Base-by-base conservation (phyloP, 306 rosid species). In the Cucumis sativus region DNA sequence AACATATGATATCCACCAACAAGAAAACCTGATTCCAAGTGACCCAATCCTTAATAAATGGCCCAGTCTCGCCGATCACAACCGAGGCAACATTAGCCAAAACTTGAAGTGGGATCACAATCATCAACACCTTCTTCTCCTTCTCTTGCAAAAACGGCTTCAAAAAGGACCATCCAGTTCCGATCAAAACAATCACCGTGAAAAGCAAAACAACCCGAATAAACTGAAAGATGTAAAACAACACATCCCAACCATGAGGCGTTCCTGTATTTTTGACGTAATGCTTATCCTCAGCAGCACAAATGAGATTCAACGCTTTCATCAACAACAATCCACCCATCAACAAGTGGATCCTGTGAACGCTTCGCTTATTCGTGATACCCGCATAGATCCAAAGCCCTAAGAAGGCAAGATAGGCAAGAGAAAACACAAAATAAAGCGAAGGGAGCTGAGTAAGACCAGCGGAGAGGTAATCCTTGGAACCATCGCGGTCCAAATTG, bases 1-100 rank as follows among this genome's bases (percentile, higher is more conserved):
- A 94, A 74, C 98, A 94, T 23, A 92, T 87, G 23, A 94, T 89
- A 79, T 94, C 98, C 13, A 94, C 98, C 52, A 94, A 85, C 88
- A 92, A 80, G 85, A 94, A 94, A 9, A 94, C 88, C 84, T 92
- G 97, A 55, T 92, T 94, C 97, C 98, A 94, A 4, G 98, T 92
- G 16, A 90, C 96, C 97, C 96, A 92, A 20, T 94, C 97, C 84
- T 90, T 91, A 33, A 94, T 92, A 52, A 92, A 92, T 7, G 97
- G 98, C 30, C 98, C 98, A 0, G 95, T 94, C 76, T 94, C 98
- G 5, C 95, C 98, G 10, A 94, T 94, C 61, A 94, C 96, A 33
- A 94, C 87, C 21, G 95, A 91, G 13, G 98, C 98, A 43, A 89
- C 35, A 41, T 94, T 94, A 7, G 98, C 98, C 30, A 94, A 30